These are phyloP conservation scores for Cordyceps cateniannulata DNA, from an alignment of 2,329 filamentous ascomycete genomes.

Conservation along the genomic window DNA sequence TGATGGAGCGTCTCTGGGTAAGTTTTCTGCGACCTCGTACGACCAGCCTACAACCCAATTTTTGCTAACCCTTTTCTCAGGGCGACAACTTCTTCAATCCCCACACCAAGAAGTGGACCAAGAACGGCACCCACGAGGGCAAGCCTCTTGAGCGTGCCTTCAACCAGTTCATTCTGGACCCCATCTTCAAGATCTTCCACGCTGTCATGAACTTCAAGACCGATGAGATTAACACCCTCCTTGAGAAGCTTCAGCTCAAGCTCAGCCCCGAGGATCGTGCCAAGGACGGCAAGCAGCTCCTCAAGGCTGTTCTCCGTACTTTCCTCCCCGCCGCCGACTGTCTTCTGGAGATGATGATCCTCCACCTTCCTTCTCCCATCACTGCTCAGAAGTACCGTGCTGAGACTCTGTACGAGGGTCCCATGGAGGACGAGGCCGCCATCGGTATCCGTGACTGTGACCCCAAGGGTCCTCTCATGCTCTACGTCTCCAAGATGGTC, in stretches of 20 bases:
- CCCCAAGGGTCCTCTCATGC: constrained; percentile 96
- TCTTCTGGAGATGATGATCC: constrained; percentile 99
- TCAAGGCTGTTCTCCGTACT: constrained; percentile 97
- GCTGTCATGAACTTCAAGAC: constrained; percentile 98
- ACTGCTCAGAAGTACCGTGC: constrained; percentile 96
- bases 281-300: constrained; percentile 93
- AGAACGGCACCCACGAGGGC: constrained; percentile 73
- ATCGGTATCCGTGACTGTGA: constrained; percentile 98
- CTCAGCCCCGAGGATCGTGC: constrained; percentile 79
- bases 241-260: constrained; percentile 94
- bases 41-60: not conserved
- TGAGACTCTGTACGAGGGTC: constrained; percentile 98
- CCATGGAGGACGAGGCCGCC: constrained; percentile 82
- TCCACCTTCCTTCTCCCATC: constrained; percentile 93
- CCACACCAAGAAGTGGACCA: constrained; percentile 99
- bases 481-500: constrained; percentile 99
- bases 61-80: constrained; percentile 21
- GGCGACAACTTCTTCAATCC: constrained; percentile 99
- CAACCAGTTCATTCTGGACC: constrained; percentile 99
- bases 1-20: constrained; percentile 99
- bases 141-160: constrained; percentile 95
- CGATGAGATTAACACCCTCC: constrained; percentile 75
- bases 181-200: constrained; percentile 98
- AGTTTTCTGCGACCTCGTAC: constrained; percentile 26
- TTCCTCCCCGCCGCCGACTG: constrained; percentile 98